Base-by-base conservation (phyloP, 257 asterid genomes). In the Nicotiana knightiana region DNA sequence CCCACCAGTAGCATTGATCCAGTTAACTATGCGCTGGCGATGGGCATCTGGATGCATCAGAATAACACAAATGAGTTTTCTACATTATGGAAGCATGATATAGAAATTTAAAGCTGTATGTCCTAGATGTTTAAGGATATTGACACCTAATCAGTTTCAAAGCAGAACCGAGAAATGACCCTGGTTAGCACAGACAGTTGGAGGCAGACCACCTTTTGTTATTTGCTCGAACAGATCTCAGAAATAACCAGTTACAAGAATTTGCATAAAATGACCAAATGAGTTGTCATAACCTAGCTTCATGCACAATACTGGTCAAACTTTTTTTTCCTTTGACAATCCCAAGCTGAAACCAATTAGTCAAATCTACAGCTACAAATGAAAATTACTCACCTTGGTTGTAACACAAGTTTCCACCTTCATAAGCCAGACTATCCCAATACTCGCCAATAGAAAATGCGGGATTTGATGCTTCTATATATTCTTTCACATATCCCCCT, bases 1-100 rank as follows among this genome's bases (percentile, higher is more conserved):
- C 51, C 93, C 92, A 51, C 87, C 88, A 70, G 93, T 90, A 30
- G 92, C 93, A 89, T 90, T 90, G 80, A 90, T 90, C 93, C 93
- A 90, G 83, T 89, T 86, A 82, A 90, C 81, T 80, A 90, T 90
- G 68, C 92, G 87, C 67, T 90, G 93, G 73, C 93, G 90, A 85
- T 90, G 93, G 81, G 91, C 90, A 88, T 90, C 93, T 88, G 84
- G 79, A 80, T 32, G 16, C 33, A 26, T 65, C 21, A 59, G 82
- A 54, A 64, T 57, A 62, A 46, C 37, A 65, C 21, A 67, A 81
- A 53, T 48, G 61, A 37, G 64, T 46, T 28, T 16, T 80, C 73
- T 48, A 64, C 51, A 46, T 63, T 39, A 65, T 79, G 61, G 82
- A 53, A 39, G 33, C 28, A 70, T 8, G 5, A 18, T 18, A 37